Evolutionary conservation across 805 yeast genomes (phyloP).

Genomic region (Wickerhamomyces bovis): DNA sequence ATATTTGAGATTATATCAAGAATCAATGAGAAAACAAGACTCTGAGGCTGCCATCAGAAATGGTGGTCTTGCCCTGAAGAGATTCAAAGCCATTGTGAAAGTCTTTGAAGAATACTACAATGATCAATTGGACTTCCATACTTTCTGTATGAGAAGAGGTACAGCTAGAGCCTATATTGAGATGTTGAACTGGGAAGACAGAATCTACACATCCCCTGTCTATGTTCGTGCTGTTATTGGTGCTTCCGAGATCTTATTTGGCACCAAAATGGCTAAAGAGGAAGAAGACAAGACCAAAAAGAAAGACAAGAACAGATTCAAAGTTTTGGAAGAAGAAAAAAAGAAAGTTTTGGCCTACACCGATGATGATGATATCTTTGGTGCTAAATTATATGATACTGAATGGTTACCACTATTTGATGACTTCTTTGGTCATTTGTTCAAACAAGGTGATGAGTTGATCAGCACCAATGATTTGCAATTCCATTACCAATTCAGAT

Average conservation of each 20-base stretch:
- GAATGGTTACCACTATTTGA: conserved; percentile 40
- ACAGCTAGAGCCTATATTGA: conserved; percentile 79
- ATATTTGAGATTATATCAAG: conserved; percentile 54
- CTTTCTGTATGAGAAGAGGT: conserved; percentile 85
- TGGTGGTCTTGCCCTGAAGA: conserved; percentile 73
- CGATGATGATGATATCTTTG: conserved; percentile 57
- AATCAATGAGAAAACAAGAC: conserved; percentile 32
- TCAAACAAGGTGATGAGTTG: conserved; percentile 39
- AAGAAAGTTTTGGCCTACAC: conserved; percentile 32
- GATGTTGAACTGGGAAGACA: conserved; percentile 79
- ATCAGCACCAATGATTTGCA: conserved; percentile 20
- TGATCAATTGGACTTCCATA: conserved; percentile 94
- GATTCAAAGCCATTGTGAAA: conserved; percentile 60
- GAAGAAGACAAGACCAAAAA: conserved; percentile 31
- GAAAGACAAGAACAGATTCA: conserved; percentile 50
- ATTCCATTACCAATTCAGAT: conserved; percentile 17
- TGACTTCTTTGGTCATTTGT: conserved; percentile 34
- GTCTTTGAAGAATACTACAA: conserved; percentile 64
- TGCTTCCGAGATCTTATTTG: conserved; percentile 43
- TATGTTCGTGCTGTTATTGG: conserved; percentile 68
- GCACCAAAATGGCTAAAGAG: conserved; percentile 12
- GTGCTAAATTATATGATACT: conserved; percentile 34
- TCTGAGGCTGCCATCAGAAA: conserved; percentile 36
- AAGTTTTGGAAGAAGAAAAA: conserved; percentile 49
- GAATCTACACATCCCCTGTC: conserved; percentile 60